Conservation (phyloP, 257 asterid species). For the Jacaranda copaia region DNA sequence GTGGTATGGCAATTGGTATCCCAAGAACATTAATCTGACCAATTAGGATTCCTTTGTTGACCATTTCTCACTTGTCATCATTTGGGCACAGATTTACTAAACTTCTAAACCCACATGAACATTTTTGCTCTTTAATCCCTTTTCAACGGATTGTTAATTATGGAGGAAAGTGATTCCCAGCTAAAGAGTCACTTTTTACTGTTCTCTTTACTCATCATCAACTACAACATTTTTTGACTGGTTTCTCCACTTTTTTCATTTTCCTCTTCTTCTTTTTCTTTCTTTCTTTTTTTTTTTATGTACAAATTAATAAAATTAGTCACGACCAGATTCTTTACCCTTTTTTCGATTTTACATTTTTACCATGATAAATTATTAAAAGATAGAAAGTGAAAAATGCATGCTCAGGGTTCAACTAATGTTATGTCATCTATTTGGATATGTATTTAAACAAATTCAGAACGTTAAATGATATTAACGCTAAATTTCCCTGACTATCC, state of each 20-base stretch:
- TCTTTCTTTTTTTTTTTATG: no score
- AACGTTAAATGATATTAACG: no score
- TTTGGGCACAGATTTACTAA: constrained; percentile 17
- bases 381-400: no score
- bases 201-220: not conserved
- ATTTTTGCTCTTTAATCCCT: constrained; percentile 10
- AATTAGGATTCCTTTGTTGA: constrained; percentile 31
- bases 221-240: constrained; percentile 24
- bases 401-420: no score
- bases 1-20: constrained; percentile 21
- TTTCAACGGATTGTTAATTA: constrained; percentile 38
- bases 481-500: no score
- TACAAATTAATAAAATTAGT: not conserved
- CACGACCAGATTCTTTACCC: not conserved
- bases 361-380: no score
- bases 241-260: not conserved
- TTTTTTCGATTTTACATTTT: no score
- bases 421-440: no score
- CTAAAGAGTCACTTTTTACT: constrained; percentile 24
- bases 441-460: no score
- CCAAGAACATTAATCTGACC: constrained; percentile 26
- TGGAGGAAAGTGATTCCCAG: constrained; percentile 13
- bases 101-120: constrained; percentile 23
- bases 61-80: constrained; percentile 33
- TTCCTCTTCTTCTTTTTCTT: not conserved